A percentile compares a stretch with the other conserved stretches of the same genome.
Evolutionary conservation across 768 basidiomycete genomes (phyloP).

Genomic region (Pulveroboletus ravenelii): DNA sequence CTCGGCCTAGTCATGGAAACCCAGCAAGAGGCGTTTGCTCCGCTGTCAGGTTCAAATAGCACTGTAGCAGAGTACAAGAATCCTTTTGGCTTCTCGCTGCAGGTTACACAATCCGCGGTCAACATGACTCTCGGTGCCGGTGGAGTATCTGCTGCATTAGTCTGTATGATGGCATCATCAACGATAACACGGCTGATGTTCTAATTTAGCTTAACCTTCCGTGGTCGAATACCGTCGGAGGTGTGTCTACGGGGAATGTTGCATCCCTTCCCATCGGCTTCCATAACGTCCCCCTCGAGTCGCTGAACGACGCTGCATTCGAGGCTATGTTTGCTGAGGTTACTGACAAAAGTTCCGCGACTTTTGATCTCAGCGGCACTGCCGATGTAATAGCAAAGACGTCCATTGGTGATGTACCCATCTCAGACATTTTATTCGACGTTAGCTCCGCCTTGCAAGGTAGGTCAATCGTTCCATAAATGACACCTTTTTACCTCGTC

Average conservation of each 20-base stretch:
- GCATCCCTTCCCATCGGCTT: constrained; percentile 57
- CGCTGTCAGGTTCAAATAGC: constrained; percentile 51
- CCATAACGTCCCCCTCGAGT: constrained; percentile 48
- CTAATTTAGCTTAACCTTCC: constrained; percentile 47
- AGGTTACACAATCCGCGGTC: constrained; percentile 53
- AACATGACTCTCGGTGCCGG: constrained; percentile 46
- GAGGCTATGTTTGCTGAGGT: constrained; percentile 53
- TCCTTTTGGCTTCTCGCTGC: constrained; percentile 72
- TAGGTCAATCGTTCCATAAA: constrained; percentile 14
- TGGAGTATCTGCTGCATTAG: constrained; percentile 51
- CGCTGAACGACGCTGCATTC: constrained; percentile 54
- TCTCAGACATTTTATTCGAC: constrained; percentile 58
- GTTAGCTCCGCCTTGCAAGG: constrained; percentile 55
- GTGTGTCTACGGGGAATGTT: constrained; percentile 67
- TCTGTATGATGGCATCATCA: constrained; percentile 24
- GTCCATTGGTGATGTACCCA: constrained; percentile 60
- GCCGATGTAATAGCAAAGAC: constrained; percentile 59
- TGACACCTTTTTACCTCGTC: background rate
- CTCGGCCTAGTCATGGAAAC: constrained; percentile 49
- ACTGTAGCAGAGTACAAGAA: constrained; percentile 61
- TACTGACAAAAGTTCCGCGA: constrained; percentile 42
- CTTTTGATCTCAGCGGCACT: constrained; percentile 50
- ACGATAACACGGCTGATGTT: background rate
- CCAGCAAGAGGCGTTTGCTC: constrained; percentile 52
- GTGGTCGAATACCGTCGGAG: constrained; percentile 44